Percentiles rank a stretch among this genome's conserved stretches.
These are phyloP conservation scores for Paracoccidioides lutzii DNA, from an alignment of 2,329 filamentous ascomycete genomes.

Conservation along the genomic window DNA sequence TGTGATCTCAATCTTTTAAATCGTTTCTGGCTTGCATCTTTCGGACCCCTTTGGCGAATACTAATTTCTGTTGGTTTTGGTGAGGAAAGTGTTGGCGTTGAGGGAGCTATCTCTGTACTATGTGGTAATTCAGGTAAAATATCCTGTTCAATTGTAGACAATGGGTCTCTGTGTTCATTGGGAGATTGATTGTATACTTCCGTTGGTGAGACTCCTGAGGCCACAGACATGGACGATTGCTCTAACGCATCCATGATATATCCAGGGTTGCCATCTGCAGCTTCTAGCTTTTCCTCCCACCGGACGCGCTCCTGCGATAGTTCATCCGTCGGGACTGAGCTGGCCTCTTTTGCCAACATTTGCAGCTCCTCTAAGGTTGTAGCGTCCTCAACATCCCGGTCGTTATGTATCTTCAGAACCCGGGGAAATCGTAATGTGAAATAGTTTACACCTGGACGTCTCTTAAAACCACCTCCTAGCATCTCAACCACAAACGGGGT, in stretches of 20 bases:
- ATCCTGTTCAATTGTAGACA: background rate
- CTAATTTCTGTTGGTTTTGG: background rate
- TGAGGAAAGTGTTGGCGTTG: background rate
- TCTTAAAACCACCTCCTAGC: slow-evolving; percentile 67
- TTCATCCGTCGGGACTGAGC: slow-evolving; percentile 27
- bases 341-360: slow-evolving; percentile 47
- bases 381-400: slow-evolving; percentile 56
- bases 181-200: background rate
- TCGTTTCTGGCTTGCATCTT: background rate
- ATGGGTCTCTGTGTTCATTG: background rate
- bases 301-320: slow-evolving; percentile 8
- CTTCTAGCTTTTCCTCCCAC: slow-evolving; percentile 6
- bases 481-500: slow-evolving; percentile 67
- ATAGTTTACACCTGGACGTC: slow-evolving; percentile 53
- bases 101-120: background rate
- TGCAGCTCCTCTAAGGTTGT: slow-evolving; percentile 60
- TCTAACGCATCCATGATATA: slow-evolving; percentile 11
- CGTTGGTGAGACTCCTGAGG: background rate
- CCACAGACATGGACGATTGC: slow-evolving; percentile 1
- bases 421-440: slow-evolving; percentile 66
- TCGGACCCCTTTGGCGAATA: background rate
- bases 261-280: slow-evolving; percentile 3
- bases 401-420: slow-evolving; percentile 63
- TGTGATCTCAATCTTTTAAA: background rate
- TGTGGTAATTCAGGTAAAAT: background rate